Conservation (phyloP, 169 alveolate species). For the Cryptosporidium canis region DNA sequence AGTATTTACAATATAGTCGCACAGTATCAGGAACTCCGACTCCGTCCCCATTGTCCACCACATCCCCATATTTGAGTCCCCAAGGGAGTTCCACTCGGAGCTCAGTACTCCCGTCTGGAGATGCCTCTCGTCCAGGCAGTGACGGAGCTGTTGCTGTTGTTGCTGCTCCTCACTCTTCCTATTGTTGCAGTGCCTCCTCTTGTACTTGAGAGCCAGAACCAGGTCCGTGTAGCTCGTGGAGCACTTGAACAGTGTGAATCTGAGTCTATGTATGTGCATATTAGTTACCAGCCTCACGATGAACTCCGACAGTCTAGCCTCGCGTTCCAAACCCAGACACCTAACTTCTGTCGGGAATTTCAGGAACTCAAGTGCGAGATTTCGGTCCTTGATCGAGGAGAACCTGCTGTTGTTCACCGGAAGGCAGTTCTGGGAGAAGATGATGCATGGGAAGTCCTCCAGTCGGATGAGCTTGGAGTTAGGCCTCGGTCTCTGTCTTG, state of each 20-base stretch:
- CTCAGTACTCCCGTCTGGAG: background rate
- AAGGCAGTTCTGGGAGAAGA: constrained; percentile 47
- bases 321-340: constrained; percentile 4
- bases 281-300: constrained; percentile 22
- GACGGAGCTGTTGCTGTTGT: background rate
- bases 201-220: constrained; percentile 29
- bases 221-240: constrained; percentile 51
- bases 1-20: constrained; percentile 56
- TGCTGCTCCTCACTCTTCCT: background rate
- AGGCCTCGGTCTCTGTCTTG: background rate
- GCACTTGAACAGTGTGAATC: constrained; percentile 63
- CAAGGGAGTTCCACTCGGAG: constrained; percentile 63
- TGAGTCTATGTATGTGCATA: constrained; percentile 40
- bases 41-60: constrained; percentile 70
- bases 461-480: constrained; percentile 2
- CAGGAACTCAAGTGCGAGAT: constrained; percentile 6
- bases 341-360: constrained; percentile 58
- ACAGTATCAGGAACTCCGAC: constrained; percentile 38
- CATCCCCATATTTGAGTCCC: constrained; percentile 61
- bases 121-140: background rate
- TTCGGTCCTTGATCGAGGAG: background rate
- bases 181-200: background rate
- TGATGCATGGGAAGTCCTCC: constrained; percentile 68
- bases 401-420: constrained; percentile 14
- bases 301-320: background rate